Evolutionary conservation across 495 filamentous ascomycete genomes (phyloP).

Genomic region (Tuber aestivum): DNA sequence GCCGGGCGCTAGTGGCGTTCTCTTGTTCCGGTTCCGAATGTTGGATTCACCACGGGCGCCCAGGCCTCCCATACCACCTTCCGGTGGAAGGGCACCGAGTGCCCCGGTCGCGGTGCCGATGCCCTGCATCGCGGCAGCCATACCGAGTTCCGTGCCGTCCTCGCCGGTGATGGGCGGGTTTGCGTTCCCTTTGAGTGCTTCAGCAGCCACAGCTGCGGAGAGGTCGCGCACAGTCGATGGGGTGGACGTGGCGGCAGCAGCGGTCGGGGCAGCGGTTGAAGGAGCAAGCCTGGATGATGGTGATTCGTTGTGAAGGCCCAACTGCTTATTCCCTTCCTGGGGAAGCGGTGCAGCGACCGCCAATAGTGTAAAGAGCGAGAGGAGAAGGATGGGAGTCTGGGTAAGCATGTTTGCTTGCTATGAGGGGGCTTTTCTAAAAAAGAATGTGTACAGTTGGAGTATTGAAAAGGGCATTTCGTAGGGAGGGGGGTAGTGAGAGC

Average conservation of each 20-base stretch:
- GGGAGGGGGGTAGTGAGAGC: neutral
- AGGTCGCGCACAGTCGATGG: neutral
- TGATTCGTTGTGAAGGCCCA: constrained; percentile 28
- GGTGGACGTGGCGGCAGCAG: neutral
- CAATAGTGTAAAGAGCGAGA: constrained; percentile 10
- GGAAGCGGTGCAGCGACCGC: constrained; percentile 16
- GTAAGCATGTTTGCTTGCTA: constrained; percentile 15
- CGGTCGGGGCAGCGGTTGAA: constrained; percentile 5
- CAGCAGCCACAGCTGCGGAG: neutral
- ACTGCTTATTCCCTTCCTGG: constrained; percentile 36
- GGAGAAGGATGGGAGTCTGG: constrained; percentile 18
- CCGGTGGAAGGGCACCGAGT: constrained; percentile 15
- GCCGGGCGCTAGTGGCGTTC: neutral
- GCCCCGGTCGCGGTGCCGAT: constrained; percentile 16
- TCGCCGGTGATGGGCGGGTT: constrained; percentile 24
- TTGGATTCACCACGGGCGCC: constrained; percentile 9
- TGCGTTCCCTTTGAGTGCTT: neutral
- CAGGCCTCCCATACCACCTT: constrained; percentile 19
- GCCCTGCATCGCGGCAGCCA: constrained; percentile 30
- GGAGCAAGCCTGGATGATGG: constrained; percentile 17
- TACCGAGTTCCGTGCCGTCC: constrained; percentile 27
- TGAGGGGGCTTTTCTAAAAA: constrained; percentile 7
- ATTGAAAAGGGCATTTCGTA: neutral
- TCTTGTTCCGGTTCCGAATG: neutral
- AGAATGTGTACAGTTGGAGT: constrained; percentile 27